A percentile compares a stretch with the other conserved stretches of the same genome.
These are phyloP conservation scores for Pleurotus eryngii DNA, from an alignment of 768 basidiomycete genomes.

Conservation along the genomic window DNA sequence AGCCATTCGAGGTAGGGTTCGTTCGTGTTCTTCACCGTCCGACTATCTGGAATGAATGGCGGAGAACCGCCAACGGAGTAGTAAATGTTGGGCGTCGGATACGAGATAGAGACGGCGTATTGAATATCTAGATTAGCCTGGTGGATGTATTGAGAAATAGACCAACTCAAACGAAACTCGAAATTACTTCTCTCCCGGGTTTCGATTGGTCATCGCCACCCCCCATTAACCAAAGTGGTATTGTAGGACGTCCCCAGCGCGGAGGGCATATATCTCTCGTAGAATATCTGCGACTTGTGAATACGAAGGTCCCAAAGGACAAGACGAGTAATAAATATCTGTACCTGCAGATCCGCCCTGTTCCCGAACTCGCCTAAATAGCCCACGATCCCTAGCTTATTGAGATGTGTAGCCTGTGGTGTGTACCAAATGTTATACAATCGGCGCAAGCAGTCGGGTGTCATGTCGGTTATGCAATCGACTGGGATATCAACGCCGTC, in stretches of 20 bases:
- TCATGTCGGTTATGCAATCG: conserved; percentile 33
- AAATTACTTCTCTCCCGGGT: conserved; percentile 27
- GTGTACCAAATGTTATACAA: conserved; percentile 36
- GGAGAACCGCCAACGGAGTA: conserved; percentile 45
- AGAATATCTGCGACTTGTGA: conserved; percentile 28
- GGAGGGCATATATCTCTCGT: conserved; percentile 30
- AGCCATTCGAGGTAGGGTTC: conserved; percentile 43
- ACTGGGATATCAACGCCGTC: conserved; percentile 21
- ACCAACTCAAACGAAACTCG: not conserved
- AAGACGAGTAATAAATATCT: not conserved
- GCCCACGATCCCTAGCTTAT: conserved; percentile 40
- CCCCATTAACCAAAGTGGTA: conserved; percentile 28
- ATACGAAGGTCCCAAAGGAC: conserved; percentile 7
- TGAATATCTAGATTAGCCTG: conserved; percentile 51
- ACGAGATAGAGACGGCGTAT: conserved; percentile 40
- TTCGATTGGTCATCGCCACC: conserved; percentile 36
- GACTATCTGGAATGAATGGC: conserved; percentile 39
- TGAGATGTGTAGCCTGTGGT: conserved; percentile 26
- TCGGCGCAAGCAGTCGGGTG: conserved; percentile 39
- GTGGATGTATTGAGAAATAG: not conserved
- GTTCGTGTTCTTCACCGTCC: conserved; percentile 36
- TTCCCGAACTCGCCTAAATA: conserved; percentile 43
- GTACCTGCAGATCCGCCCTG: conserved; percentile 35
- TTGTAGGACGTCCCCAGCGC: conserved; percentile 27
- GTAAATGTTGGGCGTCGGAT: conserved; percentile 42